Base-by-base conservation (phyloP, 441 rosid species). In the Jatropha multifida region DNA sequence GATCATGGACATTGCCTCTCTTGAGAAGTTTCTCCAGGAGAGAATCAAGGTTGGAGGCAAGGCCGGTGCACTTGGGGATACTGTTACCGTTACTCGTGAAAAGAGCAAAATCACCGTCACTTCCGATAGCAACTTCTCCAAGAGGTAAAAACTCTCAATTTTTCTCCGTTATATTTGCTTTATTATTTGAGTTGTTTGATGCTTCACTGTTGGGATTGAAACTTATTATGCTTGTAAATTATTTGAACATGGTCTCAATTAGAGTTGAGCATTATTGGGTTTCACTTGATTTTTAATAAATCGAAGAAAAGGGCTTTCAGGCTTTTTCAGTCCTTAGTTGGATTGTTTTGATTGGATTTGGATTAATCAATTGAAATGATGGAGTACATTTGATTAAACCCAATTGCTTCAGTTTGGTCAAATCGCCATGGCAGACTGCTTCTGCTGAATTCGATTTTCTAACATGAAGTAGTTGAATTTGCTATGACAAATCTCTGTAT, bases 51-150 rank as follows among this genome's bases (percentile, higher is more conserved):
- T 23, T 10, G 64, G 40, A 10, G 64, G 38, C 40, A 60, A 60
- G 10, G 64, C 15, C 10, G 64, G 64, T 60, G 64, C 64, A 0
- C 64, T 60, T 4, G 64, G 64, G 12, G 64, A 60, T 26, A 11
- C 38, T 2, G 37, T 60, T 17, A 60, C 40, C 13, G 64, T 60
- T 4, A 60, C 64, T 27, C 64, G 64, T 12, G 40, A 60, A 6
- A 60, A 60, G 15, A 60, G 38, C 64, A 60, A 60, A 26, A 60
- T 90, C 72, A 85, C 84, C 23, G 90, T 92, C 52, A 84, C 86
- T 9, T 83, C 96, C 2, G 87, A 88, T 69, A 73, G 83, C 81
- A 81, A 77, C 78, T 89, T 92, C 87, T 92, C 97, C 20, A 92
- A 92, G 78, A 74, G 93, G 95, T 88, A 93, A 17, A 54, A 17